phyloP scores from a whole-genome alignment of 208 protist genomes.

The Acanthamoeba sp. region DNA sequence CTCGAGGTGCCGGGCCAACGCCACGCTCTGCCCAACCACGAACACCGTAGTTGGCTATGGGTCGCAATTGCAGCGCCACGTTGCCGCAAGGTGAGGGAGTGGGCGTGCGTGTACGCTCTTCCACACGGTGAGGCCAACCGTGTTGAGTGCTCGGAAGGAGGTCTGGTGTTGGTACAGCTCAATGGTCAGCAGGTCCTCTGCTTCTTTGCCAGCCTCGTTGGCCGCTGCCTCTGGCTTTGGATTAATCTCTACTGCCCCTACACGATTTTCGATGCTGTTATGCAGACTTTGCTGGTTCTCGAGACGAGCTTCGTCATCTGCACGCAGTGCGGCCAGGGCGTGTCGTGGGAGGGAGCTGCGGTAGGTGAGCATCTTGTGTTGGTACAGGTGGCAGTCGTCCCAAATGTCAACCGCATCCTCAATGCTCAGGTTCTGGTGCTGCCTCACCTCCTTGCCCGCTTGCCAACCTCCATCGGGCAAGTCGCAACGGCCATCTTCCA shows the following conservation, averaged over 20 bases:
- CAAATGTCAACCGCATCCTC: background rate
- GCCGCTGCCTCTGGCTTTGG: too few relatives aligned
- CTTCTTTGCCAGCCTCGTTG: background rate
- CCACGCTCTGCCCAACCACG: conserved; percentile 59
- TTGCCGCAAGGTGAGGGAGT: too few relatives aligned
- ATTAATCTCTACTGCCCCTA: too few relatives aligned
- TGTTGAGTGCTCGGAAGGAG: conserved; percentile 45
- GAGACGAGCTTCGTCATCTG: too few relatives aligned
- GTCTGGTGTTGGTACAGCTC: conserved; percentile 36
- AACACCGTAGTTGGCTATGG: too few relatives aligned
- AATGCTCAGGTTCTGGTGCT: conserved; percentile 2
- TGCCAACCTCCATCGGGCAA: too few relatives aligned
- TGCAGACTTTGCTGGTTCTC: too few relatives aligned
- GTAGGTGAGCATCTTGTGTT: conserved; percentile 2
- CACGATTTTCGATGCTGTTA: too few relatives aligned
- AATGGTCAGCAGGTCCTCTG: background rate
- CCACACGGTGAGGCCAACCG: conserved; percentile 36
- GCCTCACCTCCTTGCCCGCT: too few relatives aligned
- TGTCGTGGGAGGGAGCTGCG: background rate
- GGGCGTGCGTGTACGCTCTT: background rate
- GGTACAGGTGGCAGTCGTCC: conserved; percentile 22
- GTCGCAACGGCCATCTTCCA: too few relatives aligned
- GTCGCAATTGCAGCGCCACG: too few relatives aligned
- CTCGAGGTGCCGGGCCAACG: conserved; percentile 19
- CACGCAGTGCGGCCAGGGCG: background rate